Evolutionary conservation across 148 eudicot species (phyloP).

Genomic region (Euryodendron excelsum): DNA sequence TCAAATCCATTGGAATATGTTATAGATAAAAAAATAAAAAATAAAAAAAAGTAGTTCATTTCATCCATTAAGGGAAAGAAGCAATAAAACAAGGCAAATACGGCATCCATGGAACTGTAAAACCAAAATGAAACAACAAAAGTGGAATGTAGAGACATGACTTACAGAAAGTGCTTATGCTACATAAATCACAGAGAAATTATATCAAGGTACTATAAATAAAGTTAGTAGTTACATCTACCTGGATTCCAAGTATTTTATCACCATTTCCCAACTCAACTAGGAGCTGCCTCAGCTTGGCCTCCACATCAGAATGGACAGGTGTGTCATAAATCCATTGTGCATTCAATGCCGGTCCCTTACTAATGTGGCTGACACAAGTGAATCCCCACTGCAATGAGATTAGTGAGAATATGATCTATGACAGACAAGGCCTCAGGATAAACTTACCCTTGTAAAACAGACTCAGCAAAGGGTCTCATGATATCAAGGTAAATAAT

Average conservation of each 20-base stretch:
- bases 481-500: conserved; percentile 77
- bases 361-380: conserved; percentile 62
- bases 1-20: not conserved
- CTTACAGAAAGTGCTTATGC: not conserved
- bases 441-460: conserved; percentile 65
- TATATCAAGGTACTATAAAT: not conserved
- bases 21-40: no score
- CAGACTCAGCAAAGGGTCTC: conserved; percentile 99
- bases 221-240: conserved; percentile 13
- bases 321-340: conserved; percentile 81
- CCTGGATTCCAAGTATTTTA: conserved; percentile 98
- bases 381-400: conserved; percentile 20
- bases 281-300: conserved; percentile 71
- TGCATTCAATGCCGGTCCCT: conserved; percentile 58
- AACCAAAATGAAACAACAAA: not conserved
- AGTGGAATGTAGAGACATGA: not conserved
- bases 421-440: conserved; percentile 8
- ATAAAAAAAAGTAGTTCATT: no score
- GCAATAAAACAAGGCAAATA: not conserved
- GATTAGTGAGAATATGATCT: conserved; percentile 2
- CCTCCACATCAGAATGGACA: conserved; percentile 77
- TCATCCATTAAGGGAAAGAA: not conserved
- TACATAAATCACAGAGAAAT: not conserved
- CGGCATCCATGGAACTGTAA: not conserved
- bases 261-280: conserved; percentile 73